Base-by-base conservation (phyloP, 495 filamentous ascomycete genomes). In the Lindgomyces ingoldianus region DNA sequence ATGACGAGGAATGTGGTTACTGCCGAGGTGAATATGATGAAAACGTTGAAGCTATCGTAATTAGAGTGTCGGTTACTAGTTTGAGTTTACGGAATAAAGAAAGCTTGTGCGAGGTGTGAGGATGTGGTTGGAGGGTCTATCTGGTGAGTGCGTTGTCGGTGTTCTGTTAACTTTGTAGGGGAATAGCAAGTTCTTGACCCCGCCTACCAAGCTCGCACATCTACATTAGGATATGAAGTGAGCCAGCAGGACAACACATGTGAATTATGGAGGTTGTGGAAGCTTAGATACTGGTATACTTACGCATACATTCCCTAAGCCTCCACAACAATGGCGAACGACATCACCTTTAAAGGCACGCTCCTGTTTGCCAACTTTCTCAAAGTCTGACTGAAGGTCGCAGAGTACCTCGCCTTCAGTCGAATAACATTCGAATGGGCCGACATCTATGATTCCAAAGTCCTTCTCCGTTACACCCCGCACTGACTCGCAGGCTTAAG, bases 371-470 rank as follows among this genome's bases (percentile, higher is more conserved):
- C n/a, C 44, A 18, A 8, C 44, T 46, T 4, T 46, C n/a, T 21
- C 4, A 4, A 14, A 14, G 16, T 21, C n/a, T 46, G 22, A 46
- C 44, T 18, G 3, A 3, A 14, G 8, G 9, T 9, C 44, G 16
- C 14, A 46, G 44, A 46, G 3, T 46, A 4, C 44, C 44, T 46
- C 44, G n/a, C 44, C n/a, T 21, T 46, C 44, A 18, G 16, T 8
- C 44, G 44, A 14, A 6, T 46, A 46, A 46, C 44, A 14, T 46
- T 46, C 44, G 44, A 46, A 46, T 46, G 44, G 44, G 44, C 44
- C 44, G 44, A 46, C 44, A 46, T 14, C n/a, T 46, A 46, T 18
- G 44, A 46, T 21, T 8, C 6, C 44, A 46, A 46, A 18, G n/a
- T n/a, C n/a, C n/a, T n/a, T n/a, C n/a, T n/a, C n/a, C n/a, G n/a